phyloP scores from a whole-genome alignment of 164 flowering plant species.

The Nelumbo lutea region DNA sequence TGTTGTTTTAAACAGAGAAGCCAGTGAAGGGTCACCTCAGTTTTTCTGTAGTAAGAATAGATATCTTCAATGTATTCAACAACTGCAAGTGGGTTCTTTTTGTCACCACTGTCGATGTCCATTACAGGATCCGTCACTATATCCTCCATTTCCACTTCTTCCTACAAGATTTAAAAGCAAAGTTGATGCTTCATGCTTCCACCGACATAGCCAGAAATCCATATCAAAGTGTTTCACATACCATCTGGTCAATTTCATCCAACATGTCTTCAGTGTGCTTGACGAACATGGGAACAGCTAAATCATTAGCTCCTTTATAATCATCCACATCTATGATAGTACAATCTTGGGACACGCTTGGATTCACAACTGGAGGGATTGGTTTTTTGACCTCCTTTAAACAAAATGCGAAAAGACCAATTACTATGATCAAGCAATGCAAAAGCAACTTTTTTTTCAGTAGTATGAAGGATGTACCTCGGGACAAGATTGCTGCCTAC shows the following conservation, averaged over 20 bases:
- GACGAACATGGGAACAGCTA: conserved; percentile 55
- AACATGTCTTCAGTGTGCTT: conserved; percentile 70
- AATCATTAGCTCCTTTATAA: conserved; percentile 22
- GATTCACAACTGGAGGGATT: conserved; percentile 10
- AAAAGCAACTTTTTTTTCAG: too few species aligned
- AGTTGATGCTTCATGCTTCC: not conserved
- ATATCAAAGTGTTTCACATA: conserved; percentile 8
- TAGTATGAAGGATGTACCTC: conserved; percentile 26
- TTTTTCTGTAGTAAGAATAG: conserved; percentile 50
- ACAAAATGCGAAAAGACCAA: not conserved
- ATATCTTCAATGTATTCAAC: conserved; percentile 80
- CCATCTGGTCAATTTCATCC: conserved; percentile 70
- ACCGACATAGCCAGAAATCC: not conserved
- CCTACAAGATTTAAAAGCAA: conserved; percentile 20
- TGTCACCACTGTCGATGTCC: conserved; percentile 67
- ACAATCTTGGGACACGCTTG: conserved; percentile 32
- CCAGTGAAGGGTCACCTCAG: conserved; percentile 37
- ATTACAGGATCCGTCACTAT: conserved; percentile 35
- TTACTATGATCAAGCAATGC: not conserved
- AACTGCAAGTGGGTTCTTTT: conserved; percentile 65
- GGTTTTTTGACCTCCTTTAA: conserved; percentile 34
- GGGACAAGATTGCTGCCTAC: conserved; percentile 27
- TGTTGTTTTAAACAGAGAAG: not conserved
- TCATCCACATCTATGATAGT: conserved; percentile 47
- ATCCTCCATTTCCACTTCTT: conserved; percentile 88